Base-by-base conservation (phyloP, 352 stramenopile genomes). In the Globisporangium spiculum region DNA sequence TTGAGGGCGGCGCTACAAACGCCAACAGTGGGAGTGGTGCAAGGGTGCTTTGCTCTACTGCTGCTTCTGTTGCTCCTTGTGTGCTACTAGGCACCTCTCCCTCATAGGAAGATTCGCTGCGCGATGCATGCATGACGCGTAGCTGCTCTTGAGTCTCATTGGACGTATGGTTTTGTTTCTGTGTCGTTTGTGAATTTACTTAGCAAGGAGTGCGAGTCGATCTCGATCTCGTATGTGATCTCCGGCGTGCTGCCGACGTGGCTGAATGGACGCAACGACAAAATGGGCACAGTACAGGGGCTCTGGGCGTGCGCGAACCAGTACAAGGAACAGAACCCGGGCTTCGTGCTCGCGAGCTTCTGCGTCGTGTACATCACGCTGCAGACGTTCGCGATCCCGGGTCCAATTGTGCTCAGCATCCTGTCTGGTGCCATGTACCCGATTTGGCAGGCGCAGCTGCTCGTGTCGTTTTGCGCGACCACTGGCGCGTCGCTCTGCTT, bases 311-410 rank as follows among this genome's bases (percentile, higher is more conserved):
- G 88, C 65, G 80, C 88, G 34, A 88, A 70, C 63, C 76, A 90
- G 69, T 96, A 96, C 77, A 90, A 90, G 34, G 71, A 86, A 44
- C 80, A 91, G 65, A 76, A 96, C 65, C 68, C 86, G 12, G 77
- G 60, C 58, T 93, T 92, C 70, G 88, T 94, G 52, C 72, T 94
- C 46, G 73, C 78, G 46, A 93, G 86, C 71, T 96, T 93, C 67
- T 93, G 83, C 65, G 74, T 96, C 68, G 86, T 94, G 38, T 97
- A 97, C 76, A 90, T 97, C 58, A 59, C 80, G 38, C 68, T 97
- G 52, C 89, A 97, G 76, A 91, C 89, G 5, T 97, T 96, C 76
- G 89, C 89, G 16, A 96, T 97, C 60, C 89, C 89, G 0, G 89
- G 89, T 6, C 88, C 89, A 34, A 94, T 97, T 65, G 85, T 94